Base-by-base conservation (phyloP, 2,329 filamentous ascomycete genomes). In the Botrytis paeoniae region DNA sequence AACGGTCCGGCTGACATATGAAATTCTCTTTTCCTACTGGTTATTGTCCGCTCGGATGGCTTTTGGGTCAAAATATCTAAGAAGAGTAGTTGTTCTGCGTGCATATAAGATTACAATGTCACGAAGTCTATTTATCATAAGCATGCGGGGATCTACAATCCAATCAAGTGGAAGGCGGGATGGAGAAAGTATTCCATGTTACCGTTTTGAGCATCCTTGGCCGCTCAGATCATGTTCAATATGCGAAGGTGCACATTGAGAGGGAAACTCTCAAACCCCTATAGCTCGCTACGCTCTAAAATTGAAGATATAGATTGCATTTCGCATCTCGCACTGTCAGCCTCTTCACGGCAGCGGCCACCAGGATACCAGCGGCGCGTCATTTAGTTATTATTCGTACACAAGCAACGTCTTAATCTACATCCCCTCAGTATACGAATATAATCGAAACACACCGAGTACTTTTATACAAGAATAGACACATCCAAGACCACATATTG, bases 1-100 rank as follows among this genome's bases (percentile, higher is more conserved):
- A 63, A 63, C 69, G 59, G 59, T 70, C 69, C 69, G 59, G 69
- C 69, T 70, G 69, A 70, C 69, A 63, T 63, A 63, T 63, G 9
- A 12, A 7, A 32, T 64, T 45, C 61, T 64, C 61, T 22, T 43
- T 45, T n/a, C 39, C 61, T 64, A 64, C 61, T 64, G 61, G 39
- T 4, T 16, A 43, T 45, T 45, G n/a, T 64, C 61, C 39, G 37
- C 61, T 41, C 61, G 61, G 25, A n/a, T 39, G 16, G 37, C 37
- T 20, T 62, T 62, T 39, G 6, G 35, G 7, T 39, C 35, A n/a
- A 39, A n/a, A 35, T 61, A 25, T 25, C 20, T 37, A 20, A 37
- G 59, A 37, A 16, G 20, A 61, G 59, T 12, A 37, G 32, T 37
- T 37, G 32, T 61, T 61, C 60, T 37, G 37, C 37, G 25, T 41